Evolutionary conservation across 2,329 filamentous ascomycete species (phyloP), one percentile per base, ranked within the genome.

Genomic region (Drechslerella dactyloides): DNA sequence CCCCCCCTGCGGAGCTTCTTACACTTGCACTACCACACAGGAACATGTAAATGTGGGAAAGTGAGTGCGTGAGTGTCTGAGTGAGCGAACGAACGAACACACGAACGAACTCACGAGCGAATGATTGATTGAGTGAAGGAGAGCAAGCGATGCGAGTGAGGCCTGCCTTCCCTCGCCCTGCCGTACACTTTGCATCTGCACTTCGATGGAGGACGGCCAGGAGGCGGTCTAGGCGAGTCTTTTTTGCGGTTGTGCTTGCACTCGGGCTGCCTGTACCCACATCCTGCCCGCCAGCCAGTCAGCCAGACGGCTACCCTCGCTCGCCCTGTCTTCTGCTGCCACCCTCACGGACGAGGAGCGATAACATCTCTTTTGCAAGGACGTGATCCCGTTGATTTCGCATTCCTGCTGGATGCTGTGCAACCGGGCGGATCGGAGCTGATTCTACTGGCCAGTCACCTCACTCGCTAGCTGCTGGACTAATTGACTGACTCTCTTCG

Each of bases 221-320:
- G 30, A 48, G 33, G 37, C 30, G 66, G 40, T 70, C 66, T 70
- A 70, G 66, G 51, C 66, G 59, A 56, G 66, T 70, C 66, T 70
- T 70, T 70, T 63, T 63, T 48, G 24, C 33, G 42, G 30, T 44
- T 37, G 17, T 37, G 50, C 23, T 11, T 5, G 35, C 27, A 33
- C 27, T n/a, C 27, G 27, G 4, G 8, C 27, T 8, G 27, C 8
- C 27, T n/a, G 27, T 33, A 33, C 27, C 27, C 27, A 33, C 27
- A 33, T 33, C 27, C 27, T 33, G 4, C 27, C 27, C 27, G 27
- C 27, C 27, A 33, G 27, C 27, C 27, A n/a, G n/a, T n/a, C n/a
- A n/a, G n/a, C n/a, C n/a, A n/a, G n/a, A n/a, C n/a, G n/a, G n/a
- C n/a, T n/a, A n/a, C n/a, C n/a, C n/a, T n/a, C n/a, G n/a, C n/a